phyloP scores from a whole-genome alignment of 2,329 filamentous ascomycete species.

The Penicillium vulpinum region DNA sequence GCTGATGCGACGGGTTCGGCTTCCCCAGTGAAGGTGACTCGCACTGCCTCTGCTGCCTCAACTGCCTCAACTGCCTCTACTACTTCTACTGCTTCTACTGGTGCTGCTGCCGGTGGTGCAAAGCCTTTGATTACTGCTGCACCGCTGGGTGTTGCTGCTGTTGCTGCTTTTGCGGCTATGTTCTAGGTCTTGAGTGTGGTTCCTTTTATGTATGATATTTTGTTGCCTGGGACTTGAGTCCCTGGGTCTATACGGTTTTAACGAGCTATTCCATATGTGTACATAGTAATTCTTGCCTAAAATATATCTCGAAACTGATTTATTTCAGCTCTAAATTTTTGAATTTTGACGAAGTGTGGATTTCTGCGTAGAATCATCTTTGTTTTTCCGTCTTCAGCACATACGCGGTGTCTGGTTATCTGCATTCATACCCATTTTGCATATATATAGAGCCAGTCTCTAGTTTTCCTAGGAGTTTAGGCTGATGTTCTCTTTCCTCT shows the following conservation, averaged over 20 bases:
- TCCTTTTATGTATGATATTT: background rate
- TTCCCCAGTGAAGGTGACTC: background rate
- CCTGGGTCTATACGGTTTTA: background rate
- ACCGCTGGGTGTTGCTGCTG: slow-evolving; percentile 3
- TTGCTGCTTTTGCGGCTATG: slow-evolving; percentile 9
- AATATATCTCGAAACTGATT: no score
- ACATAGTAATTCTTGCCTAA: background rate
- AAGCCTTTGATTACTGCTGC: slow-evolving; percentile 7
- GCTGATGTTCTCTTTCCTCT: background rate
- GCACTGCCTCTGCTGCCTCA: background rate
- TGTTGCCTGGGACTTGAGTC: background rate
- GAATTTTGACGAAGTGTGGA: no score
- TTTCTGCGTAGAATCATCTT: background rate
- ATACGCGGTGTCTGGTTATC: background rate
- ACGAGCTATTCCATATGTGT: background rate
- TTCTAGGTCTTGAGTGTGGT: background rate
- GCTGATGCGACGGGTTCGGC: slow-evolving; percentile 8
- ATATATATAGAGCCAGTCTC: background rate
- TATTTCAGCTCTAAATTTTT: background rate
- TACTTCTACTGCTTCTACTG: background rate
- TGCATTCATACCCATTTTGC: background rate
- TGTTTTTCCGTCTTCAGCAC: background rate
- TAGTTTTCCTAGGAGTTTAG: background rate
- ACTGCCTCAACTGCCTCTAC: no score
- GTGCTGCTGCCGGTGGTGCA: background rate